Conservation (phyloP, 1,284 basidiomycete species). For the Pisolithus thermaeus region DNA sequence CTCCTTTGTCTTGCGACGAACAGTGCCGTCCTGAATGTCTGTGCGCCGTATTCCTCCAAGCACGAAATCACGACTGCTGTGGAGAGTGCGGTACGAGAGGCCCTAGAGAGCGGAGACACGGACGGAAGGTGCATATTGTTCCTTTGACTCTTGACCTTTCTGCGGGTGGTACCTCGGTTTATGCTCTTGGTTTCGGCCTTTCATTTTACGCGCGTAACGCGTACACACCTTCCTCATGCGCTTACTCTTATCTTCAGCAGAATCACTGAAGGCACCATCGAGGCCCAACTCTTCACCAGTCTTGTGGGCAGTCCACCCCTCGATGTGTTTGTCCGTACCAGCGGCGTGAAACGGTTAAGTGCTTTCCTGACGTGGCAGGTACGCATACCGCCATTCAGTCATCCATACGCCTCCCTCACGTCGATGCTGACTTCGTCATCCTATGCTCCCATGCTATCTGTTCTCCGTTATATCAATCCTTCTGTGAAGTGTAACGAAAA, state of each 20-base stretch:
- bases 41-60: conserved; percentile 89
- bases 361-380: conserved; percentile 97
- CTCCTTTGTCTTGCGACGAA: neutral
- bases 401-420: neutral
- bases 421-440: neutral
- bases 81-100: conserved; percentile 47
- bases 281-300: conserved; percentile 61
- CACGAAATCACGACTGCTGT: conserved; percentile 89
- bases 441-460: too few relatives aligned
- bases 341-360: conserved; percentile 85
- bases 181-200: neutral
- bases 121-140: conserved; percentile 27
- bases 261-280: conserved; percentile 65
- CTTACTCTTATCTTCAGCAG: conserved; percentile 27
- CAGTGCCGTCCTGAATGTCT: conserved; percentile 89
- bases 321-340: conserved; percentile 90
- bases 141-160: conserved; percentile 4
- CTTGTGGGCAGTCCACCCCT: conserved; percentile 71
- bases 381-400: conserved; percentile 17
- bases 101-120: conserved; percentile 35
- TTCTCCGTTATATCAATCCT: neutral
- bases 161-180: conserved; percentile 5
- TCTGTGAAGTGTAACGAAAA: conserved; percentile 60
- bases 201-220: too few relatives aligned
- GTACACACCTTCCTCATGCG: conserved; percentile 3